Evolutionary conservation across 306 rosid species (phyloP), one percentile per base, ranked within the genome.

Genomic region (Gillenia trifoliata): DNA sequence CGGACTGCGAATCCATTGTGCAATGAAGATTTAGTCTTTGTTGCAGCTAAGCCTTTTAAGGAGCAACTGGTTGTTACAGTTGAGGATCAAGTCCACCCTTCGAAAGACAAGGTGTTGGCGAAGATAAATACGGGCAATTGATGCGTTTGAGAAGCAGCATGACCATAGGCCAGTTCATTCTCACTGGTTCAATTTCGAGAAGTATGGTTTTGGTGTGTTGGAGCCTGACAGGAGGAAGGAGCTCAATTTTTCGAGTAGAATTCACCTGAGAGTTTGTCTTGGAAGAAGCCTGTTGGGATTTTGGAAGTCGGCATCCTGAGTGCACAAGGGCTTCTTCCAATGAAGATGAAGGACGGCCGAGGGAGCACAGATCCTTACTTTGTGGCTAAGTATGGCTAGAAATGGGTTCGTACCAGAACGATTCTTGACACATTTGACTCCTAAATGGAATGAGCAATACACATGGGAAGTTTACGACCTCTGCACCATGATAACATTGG

Each of bases 381-480:
- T 25, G 93, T 93, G 4, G 98, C 94, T 1, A 91, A 88, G 81
- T 91, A 92, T 28, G 95, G 99, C 68, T 96, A 94, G 57, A 94
- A 94, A 80, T 94, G 99, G 97, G 88, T 94, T 72, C 76, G 99
- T 64, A 94, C 99, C 26, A 76, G 99, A 77, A 94, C 99, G 56
- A 88, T 94, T 66, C 88, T 92, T 0, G 84, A 94, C 81, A 86
- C 93, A n/a, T 4, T 80, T 78, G 22, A 83, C 79, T 78, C 98
- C 98, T 23, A 91, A 85, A 78, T 93, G 98, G 98, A 93, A 93
- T 64, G 97, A 93, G 83, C 98, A 93, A 68, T 93, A 93, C 82
- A 91, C 97, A 17, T 91, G 97, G 97, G 97, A 93, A 79, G 96
- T 93, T 5, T 91, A 89, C 66, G 97, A 93, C 74, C 97, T 97